These are phyloP conservation scores for Populus simonii DNA, from an alignment of 345 rosid genomes.

Conservation along the genomic window DNA sequence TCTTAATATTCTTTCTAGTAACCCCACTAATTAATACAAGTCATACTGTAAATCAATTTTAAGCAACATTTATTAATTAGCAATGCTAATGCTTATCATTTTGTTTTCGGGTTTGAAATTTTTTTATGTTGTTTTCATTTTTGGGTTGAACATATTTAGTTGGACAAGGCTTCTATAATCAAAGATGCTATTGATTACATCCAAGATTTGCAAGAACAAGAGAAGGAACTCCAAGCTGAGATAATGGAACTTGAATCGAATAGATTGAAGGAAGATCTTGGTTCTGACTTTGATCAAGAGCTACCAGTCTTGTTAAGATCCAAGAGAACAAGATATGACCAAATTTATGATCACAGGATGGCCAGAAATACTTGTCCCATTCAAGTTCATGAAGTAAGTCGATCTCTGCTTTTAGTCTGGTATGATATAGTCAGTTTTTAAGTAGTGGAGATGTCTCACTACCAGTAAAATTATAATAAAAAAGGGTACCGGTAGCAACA, in stretches of 20 bases:
- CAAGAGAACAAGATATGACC: slow-evolving; percentile 63
- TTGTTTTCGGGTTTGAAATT: too few species aligned
- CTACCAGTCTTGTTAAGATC: slow-evolving; percentile 53
- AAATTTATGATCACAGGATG: slow-evolving; percentile 35
- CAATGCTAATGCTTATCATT: too few species aligned
- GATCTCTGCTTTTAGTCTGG: too few species aligned
- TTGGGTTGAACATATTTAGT: slow-evolving; percentile 27
- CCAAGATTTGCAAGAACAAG: slow-evolving; percentile 79
- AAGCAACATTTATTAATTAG: too few species aligned
- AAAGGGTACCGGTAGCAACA: too few species aligned
- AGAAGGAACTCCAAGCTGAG: slow-evolving; percentile 62
- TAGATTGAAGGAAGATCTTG: slow-evolving; percentile 23
- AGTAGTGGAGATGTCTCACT: too few species aligned
- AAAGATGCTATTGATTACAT: slow-evolving; percentile 92
- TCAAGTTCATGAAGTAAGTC: slow-evolving; percentile 58
- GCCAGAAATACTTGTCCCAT: slow-evolving; percentile 44
- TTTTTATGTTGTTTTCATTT: not conserved
- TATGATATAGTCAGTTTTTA: too few species aligned
- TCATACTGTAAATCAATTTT: too few species aligned
- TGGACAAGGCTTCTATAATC: slow-evolving; percentile 98
- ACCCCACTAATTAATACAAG: too few species aligned
- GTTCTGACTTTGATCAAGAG: slow-evolving; percentile 50
- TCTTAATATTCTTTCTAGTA: too few species aligned
- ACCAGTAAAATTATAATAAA: too few species aligned
- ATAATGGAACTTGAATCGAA: slow-evolving; percentile 68